phyloP scores from a whole-genome alignment of 2,329 filamentous ascomycete species.

The Trichoderma asperellum region DNA sequence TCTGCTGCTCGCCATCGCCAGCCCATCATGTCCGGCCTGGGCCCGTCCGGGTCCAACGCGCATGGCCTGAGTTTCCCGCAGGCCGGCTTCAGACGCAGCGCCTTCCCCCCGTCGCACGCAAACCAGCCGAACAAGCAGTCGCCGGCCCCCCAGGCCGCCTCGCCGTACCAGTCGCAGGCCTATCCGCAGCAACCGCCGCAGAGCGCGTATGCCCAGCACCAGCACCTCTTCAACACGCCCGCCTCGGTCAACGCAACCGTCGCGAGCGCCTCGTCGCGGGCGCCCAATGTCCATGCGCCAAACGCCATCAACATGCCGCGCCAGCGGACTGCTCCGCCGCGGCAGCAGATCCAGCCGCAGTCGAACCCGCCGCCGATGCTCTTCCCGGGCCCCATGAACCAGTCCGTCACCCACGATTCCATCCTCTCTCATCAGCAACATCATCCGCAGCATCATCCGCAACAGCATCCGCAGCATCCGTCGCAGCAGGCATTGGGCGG shows the following conservation, averaged over 20 bases:
- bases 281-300: slow-evolving; percentile 51
- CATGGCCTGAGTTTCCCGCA: slow-evolving; percentile 60
- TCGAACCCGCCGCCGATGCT: slow-evolving; percentile 45
- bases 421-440: slow-evolving; percentile 50
- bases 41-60: slow-evolving; percentile 54
- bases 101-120: slow-evolving; percentile 53
- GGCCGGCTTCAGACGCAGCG: slow-evolving; percentile 52
- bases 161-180: slow-evolving; percentile 58
- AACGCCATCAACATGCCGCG: slow-evolving; percentile 52
- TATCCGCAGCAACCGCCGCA: slow-evolving; percentile 58
- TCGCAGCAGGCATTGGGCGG: slow-evolving; percentile 38
- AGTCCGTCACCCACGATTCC: slow-evolving; percentile 49
- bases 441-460: slow-evolving; percentile 41
- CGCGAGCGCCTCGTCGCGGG: slow-evolving; percentile 52
- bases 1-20: slow-evolving; percentile 16
- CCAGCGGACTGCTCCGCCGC: slow-evolving; percentile 50
- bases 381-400: slow-evolving; percentile 45
- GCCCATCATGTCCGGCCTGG: slow-evolving; percentile 53
- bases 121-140: slow-evolving; percentile 60
- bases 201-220: slow-evolving; percentile 49
- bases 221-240: slow-evolving; percentile 57
- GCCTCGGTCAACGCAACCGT: slow-evolving; percentile 53
- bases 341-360: slow-evolving; percentile 52
- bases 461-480: slow-evolving; percentile 41
- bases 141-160: slow-evolving; percentile 57